Base-by-base conservation (phyloP, 1,284 basidiomycete species). In the Irpex lacteus region DNA sequence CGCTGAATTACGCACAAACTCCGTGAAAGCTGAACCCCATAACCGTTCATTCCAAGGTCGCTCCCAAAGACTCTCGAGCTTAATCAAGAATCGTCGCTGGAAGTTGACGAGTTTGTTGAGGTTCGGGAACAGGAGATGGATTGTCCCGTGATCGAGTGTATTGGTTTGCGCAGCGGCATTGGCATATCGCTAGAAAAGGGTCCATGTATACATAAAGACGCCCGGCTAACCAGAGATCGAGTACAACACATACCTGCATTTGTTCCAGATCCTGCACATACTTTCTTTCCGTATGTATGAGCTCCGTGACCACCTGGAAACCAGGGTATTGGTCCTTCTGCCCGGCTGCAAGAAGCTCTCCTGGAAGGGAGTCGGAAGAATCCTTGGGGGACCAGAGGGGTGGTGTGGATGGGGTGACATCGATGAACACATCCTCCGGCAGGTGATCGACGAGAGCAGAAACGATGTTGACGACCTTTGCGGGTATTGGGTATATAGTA, bases 211-310 rank as follows among this genome's bases (percentile, higher is more conserved):
- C 53, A 21, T 59, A 54, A 63, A 37, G 62, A 65, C 52, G 54
- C 54, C 66, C 71, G 19, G 72, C 60, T 60, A 56, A 18, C 62
- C 64, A 62, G 62, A 34, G 32, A n/a, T 47, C 32, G 59, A 36
- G 21, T 37, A 40, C 58, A 26, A 55, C 18, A 74, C 87, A 71
- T 69, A 93, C 94, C 86, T 97, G 95, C 84, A 99, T 90, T 72
- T 96, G 90, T 77, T 99, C 98, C 63, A 99, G 82, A 78, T 99
- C 97, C 76, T 97, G 94, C 15, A 99, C 97, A 76, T 97, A 99
- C 80, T 98, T 98, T 61, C 97, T 89, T 77, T 99, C 98, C 3
- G 94, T 96, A 74, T 95, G 93, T 60, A 98, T 87, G 69, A 97
- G 88, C 77, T 98, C 96, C 69, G 86, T 85, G 63, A 95, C 85